phyloP scores from a whole-genome alignment of 2,329 filamentous ascomycete species.

The Corynespora cassiicola region DNA sequence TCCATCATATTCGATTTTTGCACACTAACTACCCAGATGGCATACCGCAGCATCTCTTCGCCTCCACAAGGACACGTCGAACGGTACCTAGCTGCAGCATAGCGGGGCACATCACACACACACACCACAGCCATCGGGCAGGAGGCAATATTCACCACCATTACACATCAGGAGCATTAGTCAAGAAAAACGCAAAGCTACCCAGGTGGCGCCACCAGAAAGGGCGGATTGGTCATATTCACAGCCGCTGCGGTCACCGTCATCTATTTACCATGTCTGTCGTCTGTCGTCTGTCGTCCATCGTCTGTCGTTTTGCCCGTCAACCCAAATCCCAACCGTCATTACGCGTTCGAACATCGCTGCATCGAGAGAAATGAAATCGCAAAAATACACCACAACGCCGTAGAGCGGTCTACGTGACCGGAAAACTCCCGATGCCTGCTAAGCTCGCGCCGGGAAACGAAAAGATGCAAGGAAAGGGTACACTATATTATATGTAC shows the following conservation, averaged over 20 bases:
- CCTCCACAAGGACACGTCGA: too few relatives aligned
- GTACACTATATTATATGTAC: constrained; percentile 20
- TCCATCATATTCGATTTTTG: too few relatives aligned
- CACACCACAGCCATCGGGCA: neutral
- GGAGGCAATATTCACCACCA: neutral
- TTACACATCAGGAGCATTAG: neutral
- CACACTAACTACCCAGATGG: too few relatives aligned
- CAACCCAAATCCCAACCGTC: constrained; percentile 1
- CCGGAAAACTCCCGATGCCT: constrained; percentile 16
- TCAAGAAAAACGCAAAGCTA: neutral
- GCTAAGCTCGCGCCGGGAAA: constrained; percentile 15
- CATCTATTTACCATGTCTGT: constrained; percentile 20
- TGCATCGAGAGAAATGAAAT: too few relatives aligned
- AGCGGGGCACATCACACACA: too few relatives aligned
- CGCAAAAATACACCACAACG: neutral
- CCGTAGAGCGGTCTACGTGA: constrained; percentile 1
- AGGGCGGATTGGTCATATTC: constrained; percentile 2
- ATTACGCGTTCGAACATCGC: too few relatives aligned
- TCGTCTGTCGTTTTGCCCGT: neutral
- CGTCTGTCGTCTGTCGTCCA: neutral
- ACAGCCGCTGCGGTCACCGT: constrained; percentile 6
- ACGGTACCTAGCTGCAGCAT: neutral
- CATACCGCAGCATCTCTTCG: too few relatives aligned
- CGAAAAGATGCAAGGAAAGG: constrained; percentile 11
- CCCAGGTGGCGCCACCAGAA: neutral